These are phyloP conservation scores for Colletotrichum godetiae DNA, from an alignment of 2,329 filamentous ascomycete species.

Conservation along the genomic window DNA sequence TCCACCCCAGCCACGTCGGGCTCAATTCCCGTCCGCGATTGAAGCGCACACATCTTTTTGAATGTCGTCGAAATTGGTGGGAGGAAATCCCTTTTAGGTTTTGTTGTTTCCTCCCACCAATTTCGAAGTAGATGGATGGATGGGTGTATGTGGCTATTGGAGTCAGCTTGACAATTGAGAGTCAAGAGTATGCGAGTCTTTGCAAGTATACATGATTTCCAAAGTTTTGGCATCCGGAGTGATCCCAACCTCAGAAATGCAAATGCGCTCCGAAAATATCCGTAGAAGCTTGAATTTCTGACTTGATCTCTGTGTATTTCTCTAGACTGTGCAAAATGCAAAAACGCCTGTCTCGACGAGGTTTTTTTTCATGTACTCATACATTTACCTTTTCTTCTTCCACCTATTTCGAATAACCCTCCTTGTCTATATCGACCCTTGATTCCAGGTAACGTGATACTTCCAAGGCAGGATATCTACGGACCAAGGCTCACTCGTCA, in stretches of 20 bases:
- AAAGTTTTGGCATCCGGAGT: too few species aligned
- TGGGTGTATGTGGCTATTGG: background rate
- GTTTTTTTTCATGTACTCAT: slow-evolving; percentile 4
- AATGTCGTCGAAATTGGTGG: too few species aligned
- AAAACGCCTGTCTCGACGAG: background rate
- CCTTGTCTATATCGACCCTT: background rate
- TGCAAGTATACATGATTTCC: too few species aligned
- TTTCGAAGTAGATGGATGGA: too few species aligned
- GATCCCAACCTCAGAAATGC: too few species aligned
- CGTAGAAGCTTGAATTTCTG: background rate
- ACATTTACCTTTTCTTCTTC: background rate
- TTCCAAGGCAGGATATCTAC: background rate
- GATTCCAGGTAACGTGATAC: background rate
- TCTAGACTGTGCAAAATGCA: background rate
- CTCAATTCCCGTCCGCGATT: slow-evolving; percentile 30
- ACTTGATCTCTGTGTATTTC: background rate
- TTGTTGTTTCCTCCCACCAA: too few species aligned
- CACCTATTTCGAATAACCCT: background rate
- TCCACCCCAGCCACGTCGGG: slow-evolving; percentile 23
- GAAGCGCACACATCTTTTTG: background rate
- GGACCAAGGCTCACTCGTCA: background rate
- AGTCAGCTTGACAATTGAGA: too few species aligned
- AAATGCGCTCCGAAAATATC: too few species aligned
- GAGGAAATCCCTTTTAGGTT: too few species aligned
- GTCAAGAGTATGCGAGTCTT: too few species aligned